Evolutionary conservation across 148 eudicot genomes (phyloP).

Genomic region (Heliamphora exappendiculata): DNA sequence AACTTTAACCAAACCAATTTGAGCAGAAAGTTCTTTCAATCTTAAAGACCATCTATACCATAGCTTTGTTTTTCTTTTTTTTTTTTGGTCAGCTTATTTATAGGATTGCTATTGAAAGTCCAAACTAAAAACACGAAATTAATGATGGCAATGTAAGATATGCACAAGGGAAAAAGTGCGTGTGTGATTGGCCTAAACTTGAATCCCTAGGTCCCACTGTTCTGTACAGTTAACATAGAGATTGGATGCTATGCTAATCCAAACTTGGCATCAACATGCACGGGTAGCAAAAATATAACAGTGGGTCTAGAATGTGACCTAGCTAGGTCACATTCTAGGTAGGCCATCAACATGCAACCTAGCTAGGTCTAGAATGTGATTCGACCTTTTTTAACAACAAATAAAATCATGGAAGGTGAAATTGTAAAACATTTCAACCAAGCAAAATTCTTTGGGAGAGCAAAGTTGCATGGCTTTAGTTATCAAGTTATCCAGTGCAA

Average conservation of each 20-base stretch:
- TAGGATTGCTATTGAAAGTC: too few species aligned
- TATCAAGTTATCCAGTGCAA: background rate
- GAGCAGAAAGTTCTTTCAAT: background rate
- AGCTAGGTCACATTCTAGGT: too few species aligned
- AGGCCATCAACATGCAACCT: background rate
- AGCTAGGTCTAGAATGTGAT: background rate
- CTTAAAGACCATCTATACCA: background rate
- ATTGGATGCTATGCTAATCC: background rate
- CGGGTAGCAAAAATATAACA: background rate
- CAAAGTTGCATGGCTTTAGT: background rate
- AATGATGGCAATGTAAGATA: background rate
- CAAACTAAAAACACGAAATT: background rate
- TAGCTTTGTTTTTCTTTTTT: too few species aligned
- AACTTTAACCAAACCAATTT: constrained; percentile 2
- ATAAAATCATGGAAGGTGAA: background rate
- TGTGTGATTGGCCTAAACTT: background rate
- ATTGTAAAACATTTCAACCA: background rate
- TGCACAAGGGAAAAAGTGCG: background rate
- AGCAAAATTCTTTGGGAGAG: background rate
- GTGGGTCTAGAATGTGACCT: background rate
- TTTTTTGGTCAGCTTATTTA: too few species aligned
- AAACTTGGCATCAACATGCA: background rate
- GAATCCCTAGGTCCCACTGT: background rate
- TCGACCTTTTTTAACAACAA: background rate
- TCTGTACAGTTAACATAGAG: background rate